phyloP scores from a whole-genome alignment of 495 filamentous ascomycete species.

The Oleoguttula mirabilis region DNA sequence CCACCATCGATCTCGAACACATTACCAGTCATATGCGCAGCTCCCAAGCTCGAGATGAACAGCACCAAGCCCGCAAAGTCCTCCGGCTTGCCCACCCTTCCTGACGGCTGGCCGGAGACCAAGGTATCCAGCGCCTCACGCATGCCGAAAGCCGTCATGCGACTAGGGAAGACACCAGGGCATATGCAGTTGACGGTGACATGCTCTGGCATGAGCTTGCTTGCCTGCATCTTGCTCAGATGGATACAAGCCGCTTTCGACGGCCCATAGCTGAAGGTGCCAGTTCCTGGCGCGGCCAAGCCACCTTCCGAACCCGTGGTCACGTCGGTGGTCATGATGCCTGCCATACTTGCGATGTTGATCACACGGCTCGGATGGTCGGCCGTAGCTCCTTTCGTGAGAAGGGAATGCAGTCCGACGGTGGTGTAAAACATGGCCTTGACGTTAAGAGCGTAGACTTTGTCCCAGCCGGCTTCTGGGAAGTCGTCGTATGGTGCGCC shows the following conservation, averaged over 20 bases:
- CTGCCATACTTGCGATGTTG: constrained; percentile 30
- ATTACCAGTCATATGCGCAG: constrained; percentile 29
- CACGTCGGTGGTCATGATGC: constrained; percentile 28
- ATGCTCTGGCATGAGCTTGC: constrained; percentile 28
- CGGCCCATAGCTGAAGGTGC: constrained; percentile 28
- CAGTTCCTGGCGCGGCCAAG: constrained; percentile 22
- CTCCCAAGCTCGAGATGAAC: constrained; percentile 22
- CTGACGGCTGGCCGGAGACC: constrained; percentile 25
- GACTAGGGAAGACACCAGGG: constrained; percentile 29
- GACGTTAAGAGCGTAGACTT: constrained; percentile 29
- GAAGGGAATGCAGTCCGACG: constrained; percentile 21
- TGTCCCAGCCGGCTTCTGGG: constrained; percentile 28
- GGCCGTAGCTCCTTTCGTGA: constrained; percentile 25
- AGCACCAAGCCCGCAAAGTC: constrained; percentile 29
- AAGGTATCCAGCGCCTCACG: constrained; percentile 26
- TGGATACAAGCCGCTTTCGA: constrained; percentile 31
- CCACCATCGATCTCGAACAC: constrained; percentile 30
- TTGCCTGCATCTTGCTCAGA: constrained; percentile 27
- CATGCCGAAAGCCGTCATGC: constrained; percentile 28
- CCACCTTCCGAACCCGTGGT: constrained; percentile 25
- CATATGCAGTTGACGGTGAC: constrained; percentile 29
- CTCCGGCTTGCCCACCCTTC: constrained; percentile 27
- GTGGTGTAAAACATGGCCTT: constrained; percentile 29
- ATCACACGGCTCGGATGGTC: constrained; percentile 25
- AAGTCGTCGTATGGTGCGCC: constrained; percentile 29